These are phyloP conservation scores for Sclerotinia subarctica DNA, from an alignment of 2,329 filamentous ascomycete genomes.

Conservation along the genomic window DNA sequence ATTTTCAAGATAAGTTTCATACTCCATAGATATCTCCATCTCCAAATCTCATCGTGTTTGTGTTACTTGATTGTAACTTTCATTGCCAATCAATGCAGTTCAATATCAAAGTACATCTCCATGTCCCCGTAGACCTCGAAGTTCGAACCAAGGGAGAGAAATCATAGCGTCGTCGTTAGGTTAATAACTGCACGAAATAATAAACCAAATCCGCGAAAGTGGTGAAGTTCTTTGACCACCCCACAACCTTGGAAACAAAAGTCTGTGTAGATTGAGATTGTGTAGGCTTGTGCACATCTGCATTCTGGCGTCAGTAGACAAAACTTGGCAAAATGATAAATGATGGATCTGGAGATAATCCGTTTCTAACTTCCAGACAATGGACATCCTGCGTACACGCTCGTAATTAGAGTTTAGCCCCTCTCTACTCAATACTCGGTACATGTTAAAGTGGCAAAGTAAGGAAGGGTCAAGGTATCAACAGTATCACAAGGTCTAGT, in stretches of 20 bases:
- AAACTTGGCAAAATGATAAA: background rate
- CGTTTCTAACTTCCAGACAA: background rate
- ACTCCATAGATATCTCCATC: background rate
- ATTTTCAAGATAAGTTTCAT: background rate
- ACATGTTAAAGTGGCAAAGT: background rate
- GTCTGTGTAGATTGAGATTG: too few relatives aligned
- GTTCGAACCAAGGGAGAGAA: background rate
- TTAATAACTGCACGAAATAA: slow-evolving; percentile 4
- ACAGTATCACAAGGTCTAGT: background rate
- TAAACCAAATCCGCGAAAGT: background rate
- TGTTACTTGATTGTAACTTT: slow-evolving; percentile 5
- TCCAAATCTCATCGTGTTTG: background rate
- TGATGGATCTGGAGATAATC: slow-evolving; percentile 5
- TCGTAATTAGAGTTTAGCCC: slow-evolving; percentile 3
- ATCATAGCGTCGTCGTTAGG: background rate
- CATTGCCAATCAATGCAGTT: background rate
- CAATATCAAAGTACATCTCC: background rate
- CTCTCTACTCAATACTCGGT: background rate
- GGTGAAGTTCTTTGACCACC: background rate
- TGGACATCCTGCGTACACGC: background rate
- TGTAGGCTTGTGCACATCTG: background rate
- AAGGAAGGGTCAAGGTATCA: background rate
- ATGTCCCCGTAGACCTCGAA: background rate
- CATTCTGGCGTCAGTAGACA: background rate
- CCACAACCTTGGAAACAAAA: too few relatives aligned